Evolutionary conservation across 495 filamentous ascomycete species (phyloP), one percentile per base, ranked within the genome.

Genomic region (Parmelia sp.): DNA sequence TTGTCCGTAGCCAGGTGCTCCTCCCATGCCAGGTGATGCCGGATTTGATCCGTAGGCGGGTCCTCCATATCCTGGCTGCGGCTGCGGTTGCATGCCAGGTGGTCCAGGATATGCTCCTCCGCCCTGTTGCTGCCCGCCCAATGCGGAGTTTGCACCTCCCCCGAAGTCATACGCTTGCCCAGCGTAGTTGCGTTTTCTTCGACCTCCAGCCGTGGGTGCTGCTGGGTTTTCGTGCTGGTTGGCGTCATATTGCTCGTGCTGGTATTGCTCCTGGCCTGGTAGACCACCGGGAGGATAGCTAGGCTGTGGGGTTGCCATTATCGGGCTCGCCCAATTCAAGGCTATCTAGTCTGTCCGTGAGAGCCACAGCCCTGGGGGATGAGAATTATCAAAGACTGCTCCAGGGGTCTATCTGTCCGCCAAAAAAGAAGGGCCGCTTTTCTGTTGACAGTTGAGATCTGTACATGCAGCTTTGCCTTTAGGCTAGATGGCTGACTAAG

Each of bases 111-210:
- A 83, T 73, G 75, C 71, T 63, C 77, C 82, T 57, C 82, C 82
- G 4, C 74, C 82, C 33, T 77, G 75, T 55, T 72, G 73, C 71
- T 88, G 85, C 57, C 80, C 83, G 66, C 82, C 84, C 51, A 86
- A 72, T 21, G 78, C 88, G 60, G 90, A 86, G 84, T 98, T 98
- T 70, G 88, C 90, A 68, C 94, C 94, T 37, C 84, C 84, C 39
- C 89, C 92, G 71, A 97, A 92, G 15, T 96, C 95, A 74, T 93
- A 98, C 9, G 92, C 93, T 73, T 92, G 88, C 33, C 90, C 90
- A 31, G 95, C 94, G 79, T 98, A 98, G 49, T 88, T 85, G 75
- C 91, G 82, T 81, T 96, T 96, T 82, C 92, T 96, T 75, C 87
- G 82, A 79, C 79, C 85, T 80, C 69, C 84, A 75, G 65, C 82